phyloP scores from a whole-genome alignment of 1,139 yeast species.

The Sugiyamaella japonica region DNA sequence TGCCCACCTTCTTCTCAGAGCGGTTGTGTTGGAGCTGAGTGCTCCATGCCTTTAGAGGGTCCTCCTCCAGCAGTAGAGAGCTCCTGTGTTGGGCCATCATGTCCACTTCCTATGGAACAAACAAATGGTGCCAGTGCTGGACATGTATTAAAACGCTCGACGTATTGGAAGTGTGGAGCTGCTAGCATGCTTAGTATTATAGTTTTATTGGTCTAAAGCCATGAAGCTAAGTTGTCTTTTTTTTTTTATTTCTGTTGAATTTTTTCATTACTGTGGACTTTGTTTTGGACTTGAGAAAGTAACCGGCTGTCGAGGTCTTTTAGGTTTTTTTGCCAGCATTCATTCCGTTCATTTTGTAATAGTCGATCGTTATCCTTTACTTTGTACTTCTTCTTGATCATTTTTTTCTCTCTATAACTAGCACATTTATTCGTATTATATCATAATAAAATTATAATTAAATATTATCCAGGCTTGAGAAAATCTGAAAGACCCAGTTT shows the following conservation, averaged over 20 bases:
- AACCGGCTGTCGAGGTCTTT: not conserved
- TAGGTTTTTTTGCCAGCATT: not conserved
- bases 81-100: conserved; percentile 1
- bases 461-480: conserved; percentile 18
- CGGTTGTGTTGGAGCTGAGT: not conserved
- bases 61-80: conserved; percentile 4
- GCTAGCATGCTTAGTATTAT: not conserved
- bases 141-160: not conserved
- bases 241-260: conserved; percentile 2
- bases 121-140: conserved; percentile 9
- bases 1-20: not conserved
- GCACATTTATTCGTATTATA: conserved; percentile 8
- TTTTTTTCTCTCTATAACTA: conserved; percentile 1
- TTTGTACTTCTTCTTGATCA: not conserved
- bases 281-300: conserved; percentile 7
- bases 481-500: conserved; percentile 17
- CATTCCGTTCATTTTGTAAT: not conserved
- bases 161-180: conserved; percentile 1
- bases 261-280: not conserved
- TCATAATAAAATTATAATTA: conserved; percentile 1
- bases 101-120: conserved; percentile 6
- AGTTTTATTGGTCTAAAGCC: conserved; percentile 2
- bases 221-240: conserved; percentile 4
- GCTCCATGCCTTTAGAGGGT: not conserved
- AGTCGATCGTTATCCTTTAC: conserved; percentile 1